Evolutionary conservation across 2,329 filamentous ascomycete species (phyloP).

Genomic region (Hyphodiscus sp.): DNA sequence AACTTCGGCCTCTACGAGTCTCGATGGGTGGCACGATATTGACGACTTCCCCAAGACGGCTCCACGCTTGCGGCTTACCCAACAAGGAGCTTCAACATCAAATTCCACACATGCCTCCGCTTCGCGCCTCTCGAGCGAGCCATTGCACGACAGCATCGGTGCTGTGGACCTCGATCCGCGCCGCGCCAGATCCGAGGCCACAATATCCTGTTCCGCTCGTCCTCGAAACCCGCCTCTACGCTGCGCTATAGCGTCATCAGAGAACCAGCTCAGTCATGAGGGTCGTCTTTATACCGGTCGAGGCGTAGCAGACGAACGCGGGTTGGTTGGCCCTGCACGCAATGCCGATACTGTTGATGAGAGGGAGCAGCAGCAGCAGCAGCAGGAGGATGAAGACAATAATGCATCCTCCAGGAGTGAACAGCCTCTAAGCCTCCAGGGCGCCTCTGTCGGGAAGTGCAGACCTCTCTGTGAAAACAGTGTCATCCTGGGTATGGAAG

Average conservation of each 20-base stretch:
- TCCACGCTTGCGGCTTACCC: too few species aligned
- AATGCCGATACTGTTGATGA: not conserved
- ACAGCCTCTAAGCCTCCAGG: too few species aligned
- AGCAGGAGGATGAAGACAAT: not conserved
- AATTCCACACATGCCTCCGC: not conserved
- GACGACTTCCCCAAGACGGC: conserved; percentile 15
- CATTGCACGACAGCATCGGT: conserved; percentile 14
- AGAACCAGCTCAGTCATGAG: conserved; percentile 9
- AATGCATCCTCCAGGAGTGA: not conserved
- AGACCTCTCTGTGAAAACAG: too few species aligned
- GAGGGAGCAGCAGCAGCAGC: not conserved
- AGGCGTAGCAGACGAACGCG: not conserved
- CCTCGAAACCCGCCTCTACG: conserved; percentile 5
- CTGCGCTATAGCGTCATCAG: conserved; percentile 9
- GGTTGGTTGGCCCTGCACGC: not conserved
- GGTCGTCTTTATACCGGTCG: not conserved
- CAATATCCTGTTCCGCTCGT: conserved; percentile 3
- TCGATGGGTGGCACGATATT: conserved; percentile 16
- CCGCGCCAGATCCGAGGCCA: conserved; percentile 11
- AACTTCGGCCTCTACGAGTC: conserved; percentile 13
- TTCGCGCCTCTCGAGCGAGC: conserved; percentile 6
- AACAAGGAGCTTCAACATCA: too few species aligned
- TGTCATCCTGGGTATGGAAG: too few species aligned
- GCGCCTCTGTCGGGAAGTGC: too few species aligned
- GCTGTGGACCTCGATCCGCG: not conserved